Conservation (phyloP, 108 stramenopile genomes). For the Cyclostephanos invisitatus region DNA sequence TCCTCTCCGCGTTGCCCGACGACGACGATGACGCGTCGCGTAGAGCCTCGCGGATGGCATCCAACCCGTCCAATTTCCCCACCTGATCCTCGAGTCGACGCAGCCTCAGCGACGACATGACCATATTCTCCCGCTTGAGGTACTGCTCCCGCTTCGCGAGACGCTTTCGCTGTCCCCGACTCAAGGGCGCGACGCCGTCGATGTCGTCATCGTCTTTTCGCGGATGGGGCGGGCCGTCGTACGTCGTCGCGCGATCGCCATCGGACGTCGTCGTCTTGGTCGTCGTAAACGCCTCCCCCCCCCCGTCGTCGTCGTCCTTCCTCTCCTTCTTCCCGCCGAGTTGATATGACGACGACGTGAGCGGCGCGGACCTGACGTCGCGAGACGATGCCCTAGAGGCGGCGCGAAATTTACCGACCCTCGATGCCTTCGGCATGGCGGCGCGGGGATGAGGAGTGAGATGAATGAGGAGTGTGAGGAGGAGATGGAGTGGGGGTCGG, state of each 20-base stretch:
- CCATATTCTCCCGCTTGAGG: constrained; percentile 74
- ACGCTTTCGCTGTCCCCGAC: constrained; percentile 83
- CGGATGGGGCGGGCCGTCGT: neutral
- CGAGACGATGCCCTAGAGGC: constrained; percentile 28
- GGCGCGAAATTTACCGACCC: constrained; percentile 52
- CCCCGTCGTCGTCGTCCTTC: neutral
- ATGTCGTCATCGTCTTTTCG: neutral
- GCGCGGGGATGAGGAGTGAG: no score
- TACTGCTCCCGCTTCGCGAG: constrained; percentile 80
- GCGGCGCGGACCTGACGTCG: constrained; percentile 14
- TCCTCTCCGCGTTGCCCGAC: neutral
- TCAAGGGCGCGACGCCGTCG: constrained; percentile 45
- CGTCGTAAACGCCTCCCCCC: no score
- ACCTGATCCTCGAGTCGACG: constrained; percentile 69
- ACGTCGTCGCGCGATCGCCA: neutral
- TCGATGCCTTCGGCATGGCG: constrained; percentile 57
- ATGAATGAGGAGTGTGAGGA: no score
- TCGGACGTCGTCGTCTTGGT: neutral
- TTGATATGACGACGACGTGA: neutral
- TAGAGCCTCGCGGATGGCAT: constrained; percentile 76
- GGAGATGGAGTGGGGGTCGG: no score
- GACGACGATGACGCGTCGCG: constrained; percentile 55
- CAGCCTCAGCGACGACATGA: constrained; percentile 70
- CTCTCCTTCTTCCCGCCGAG: neutral
- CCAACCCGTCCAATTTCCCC: constrained; percentile 78